These are phyloP conservation scores for Castanea crenata DNA, from an alignment of 306 rosid species.

Conservation along the genomic window DNA sequence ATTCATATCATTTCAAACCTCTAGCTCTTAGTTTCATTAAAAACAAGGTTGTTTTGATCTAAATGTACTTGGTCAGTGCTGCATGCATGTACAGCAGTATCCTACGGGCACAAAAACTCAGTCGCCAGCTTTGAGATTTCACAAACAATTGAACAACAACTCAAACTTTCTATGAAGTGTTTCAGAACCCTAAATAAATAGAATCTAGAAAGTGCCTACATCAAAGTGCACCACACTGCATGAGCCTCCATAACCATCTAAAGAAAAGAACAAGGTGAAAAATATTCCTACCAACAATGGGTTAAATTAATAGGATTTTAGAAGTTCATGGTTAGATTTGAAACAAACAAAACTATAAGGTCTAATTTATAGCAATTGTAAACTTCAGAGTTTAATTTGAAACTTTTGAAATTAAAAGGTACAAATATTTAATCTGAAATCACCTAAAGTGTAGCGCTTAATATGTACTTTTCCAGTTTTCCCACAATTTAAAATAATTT, in stretches of 20 bases:
- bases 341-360: too few species aligned
- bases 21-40: not conserved
- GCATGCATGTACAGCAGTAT: not conserved
- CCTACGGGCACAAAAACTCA: not conserved
- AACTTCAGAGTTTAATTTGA: too few species aligned
- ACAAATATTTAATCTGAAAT: too few species aligned
- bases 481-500: not conserved
- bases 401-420: too few species aligned
- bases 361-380: too few species aligned
- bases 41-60: not conserved
- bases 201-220: not conserved
- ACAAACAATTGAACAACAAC: not conserved
- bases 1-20: too few species aligned
- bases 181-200: too few species aligned
- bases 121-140: not conserved
- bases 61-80: not conserved
- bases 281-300: not conserved
- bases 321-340: too few species aligned
- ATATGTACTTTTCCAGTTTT: too few species aligned
- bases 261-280: not conserved
- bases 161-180: not conserved
- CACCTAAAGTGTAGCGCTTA: too few species aligned
- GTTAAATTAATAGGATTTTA: too few species aligned
- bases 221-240: not conserved
- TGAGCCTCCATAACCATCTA: not conserved